phyloP scores from a whole-genome alignment of 805 yeast genomes.

The Saturnispora besseyi region DNA sequence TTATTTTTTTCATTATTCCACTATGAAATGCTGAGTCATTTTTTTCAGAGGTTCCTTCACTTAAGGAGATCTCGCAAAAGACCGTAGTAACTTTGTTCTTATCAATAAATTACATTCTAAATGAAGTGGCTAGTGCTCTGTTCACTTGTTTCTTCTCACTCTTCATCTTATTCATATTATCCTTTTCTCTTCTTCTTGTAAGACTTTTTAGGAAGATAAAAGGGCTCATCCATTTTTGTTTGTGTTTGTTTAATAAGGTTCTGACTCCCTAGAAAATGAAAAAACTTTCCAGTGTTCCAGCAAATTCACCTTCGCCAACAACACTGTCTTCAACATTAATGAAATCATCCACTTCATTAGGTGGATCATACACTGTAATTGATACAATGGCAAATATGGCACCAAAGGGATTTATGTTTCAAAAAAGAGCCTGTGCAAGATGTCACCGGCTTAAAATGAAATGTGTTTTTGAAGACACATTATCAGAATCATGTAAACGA shows the following conservation, averaged over 20 bases:
- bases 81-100: background rate
- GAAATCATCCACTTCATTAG: background rate
- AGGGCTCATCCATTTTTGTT: background rate
- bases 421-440: conserved; percentile 42
- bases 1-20: background rate
- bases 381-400: background rate
- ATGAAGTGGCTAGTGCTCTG: background rate
- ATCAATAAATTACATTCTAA: background rate
- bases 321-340: background rate
- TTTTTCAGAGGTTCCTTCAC: background rate
- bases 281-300: background rate
- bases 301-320: background rate
- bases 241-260: background rate
- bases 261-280: background rate
- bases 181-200: background rate
- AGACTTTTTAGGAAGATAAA: background rate
- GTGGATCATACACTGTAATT: background rate
- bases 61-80: background rate
- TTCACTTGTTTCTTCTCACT: too few relatives aligned
- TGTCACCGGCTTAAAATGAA: conserved; percentile 46
- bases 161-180: too few relatives aligned
- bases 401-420: background rate
- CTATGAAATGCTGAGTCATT: background rate
- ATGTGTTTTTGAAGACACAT: conserved; percentile 42
- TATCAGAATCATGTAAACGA: conserved; percentile 34